These are phyloP conservation scores for Candida ponderosae DNA, from an alignment of 805 yeast species.

Conservation along the genomic window DNA sequence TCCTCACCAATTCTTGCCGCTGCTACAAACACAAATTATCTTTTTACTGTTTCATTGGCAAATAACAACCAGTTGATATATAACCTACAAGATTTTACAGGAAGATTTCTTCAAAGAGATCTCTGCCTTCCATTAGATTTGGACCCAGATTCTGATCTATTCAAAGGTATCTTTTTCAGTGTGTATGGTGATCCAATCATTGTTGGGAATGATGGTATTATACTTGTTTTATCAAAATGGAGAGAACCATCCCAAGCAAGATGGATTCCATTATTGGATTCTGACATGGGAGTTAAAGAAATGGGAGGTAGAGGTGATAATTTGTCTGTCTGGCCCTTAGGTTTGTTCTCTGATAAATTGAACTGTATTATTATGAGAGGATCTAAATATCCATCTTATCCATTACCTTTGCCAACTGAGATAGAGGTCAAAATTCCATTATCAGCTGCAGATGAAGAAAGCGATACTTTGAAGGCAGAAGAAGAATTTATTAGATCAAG, in stretches of 20 bases:
- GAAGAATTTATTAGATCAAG: slow-evolving; percentile 56
- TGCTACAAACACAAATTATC: slow-evolving; percentile 20
- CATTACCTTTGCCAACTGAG: slow-evolving; percentile 79
- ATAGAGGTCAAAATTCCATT: slow-evolving; percentile 66
- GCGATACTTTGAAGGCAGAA: slow-evolving; percentile 34
- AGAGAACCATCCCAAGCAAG: slow-evolving; percentile 64
- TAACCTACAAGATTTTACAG: slow-evolving; percentile 39
- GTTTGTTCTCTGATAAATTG: slow-evolving; percentile 61
- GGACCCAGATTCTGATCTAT: slow-evolving; percentile 19
- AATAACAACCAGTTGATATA: slow-evolving; percentile 23
- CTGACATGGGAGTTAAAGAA: slow-evolving; percentile 36
- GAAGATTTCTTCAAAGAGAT: slow-evolving; percentile 41
- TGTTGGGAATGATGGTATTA: slow-evolving; percentile 69
- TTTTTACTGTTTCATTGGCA: slow-evolving; percentile 23
- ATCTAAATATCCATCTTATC: slow-evolving; percentile 66
- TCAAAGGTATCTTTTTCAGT: slow-evolving; percentile 74
- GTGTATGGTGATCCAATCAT: slow-evolving; percentile 87
- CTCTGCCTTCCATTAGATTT: slow-evolving; percentile 34
- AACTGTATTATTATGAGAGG: slow-evolving; percentile 74
- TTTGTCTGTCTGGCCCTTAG: slow-evolving; percentile 83
- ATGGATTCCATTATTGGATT: slow-evolving; percentile 81
- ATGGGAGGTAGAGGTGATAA: slow-evolving; percentile 44
- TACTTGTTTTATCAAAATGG: slow-evolving; percentile 72
- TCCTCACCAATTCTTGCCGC: slow-evolving; percentile 61
- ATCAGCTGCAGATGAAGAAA: slow-evolving; percentile 10